phyloP scores from a whole-genome alignment of 2,329 filamentous ascomycete species.

The Phaeosphaeriaceae sp. region DNA sequence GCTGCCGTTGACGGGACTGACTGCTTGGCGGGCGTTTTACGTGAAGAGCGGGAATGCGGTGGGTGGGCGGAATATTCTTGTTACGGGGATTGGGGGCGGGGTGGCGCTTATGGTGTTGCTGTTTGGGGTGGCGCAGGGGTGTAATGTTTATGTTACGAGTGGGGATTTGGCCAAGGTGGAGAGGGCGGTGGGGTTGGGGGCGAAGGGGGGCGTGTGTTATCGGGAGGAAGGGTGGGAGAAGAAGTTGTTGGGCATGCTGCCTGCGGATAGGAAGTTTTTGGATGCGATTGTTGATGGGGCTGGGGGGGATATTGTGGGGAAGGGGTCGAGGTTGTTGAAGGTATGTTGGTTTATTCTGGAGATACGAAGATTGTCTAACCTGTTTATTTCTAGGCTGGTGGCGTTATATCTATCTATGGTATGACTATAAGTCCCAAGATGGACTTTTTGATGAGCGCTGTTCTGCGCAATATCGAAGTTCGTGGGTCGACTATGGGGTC shows the following conservation, averaged over 20 bases:
- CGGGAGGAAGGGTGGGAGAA: conserved; percentile 81
- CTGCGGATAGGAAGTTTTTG: conserved; percentile 69
- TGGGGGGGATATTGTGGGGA: conserved; percentile 80
- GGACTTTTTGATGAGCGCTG: conserved; percentile 83
- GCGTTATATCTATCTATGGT: conserved; percentile 84
- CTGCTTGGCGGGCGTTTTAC: conserved; percentile 84
- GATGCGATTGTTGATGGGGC: conserved; percentile 92
- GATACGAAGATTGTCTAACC: no score
- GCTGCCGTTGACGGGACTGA: conserved; percentile 82
- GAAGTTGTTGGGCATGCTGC: conserved; percentile 68
- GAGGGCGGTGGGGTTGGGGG: conserved; percentile 74
- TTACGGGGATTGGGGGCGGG: conserved; percentile 92
- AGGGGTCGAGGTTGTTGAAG: conserved; percentile 72
- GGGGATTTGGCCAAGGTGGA: conserved; percentile 77
- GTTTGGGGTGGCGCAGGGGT: conserved; percentile 77
- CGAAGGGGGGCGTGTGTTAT: conserved; percentile 82
- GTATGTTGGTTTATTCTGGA: no score
- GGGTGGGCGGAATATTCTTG: conserved; percentile 74
- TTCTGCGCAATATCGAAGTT: conserved; percentile 87
- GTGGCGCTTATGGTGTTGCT: conserved; percentile 83
- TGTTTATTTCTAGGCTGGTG: conserved; percentile 63
- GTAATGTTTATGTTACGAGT: conserved; percentile 80
- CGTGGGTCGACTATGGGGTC: conserved; percentile 91
- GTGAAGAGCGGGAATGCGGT: conserved; percentile 73
- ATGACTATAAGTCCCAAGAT: conserved; percentile 90